Base-by-base conservation (phyloP, 1,139 yeast species). In the Nakaseomyces kungkrabaensis region DNA sequence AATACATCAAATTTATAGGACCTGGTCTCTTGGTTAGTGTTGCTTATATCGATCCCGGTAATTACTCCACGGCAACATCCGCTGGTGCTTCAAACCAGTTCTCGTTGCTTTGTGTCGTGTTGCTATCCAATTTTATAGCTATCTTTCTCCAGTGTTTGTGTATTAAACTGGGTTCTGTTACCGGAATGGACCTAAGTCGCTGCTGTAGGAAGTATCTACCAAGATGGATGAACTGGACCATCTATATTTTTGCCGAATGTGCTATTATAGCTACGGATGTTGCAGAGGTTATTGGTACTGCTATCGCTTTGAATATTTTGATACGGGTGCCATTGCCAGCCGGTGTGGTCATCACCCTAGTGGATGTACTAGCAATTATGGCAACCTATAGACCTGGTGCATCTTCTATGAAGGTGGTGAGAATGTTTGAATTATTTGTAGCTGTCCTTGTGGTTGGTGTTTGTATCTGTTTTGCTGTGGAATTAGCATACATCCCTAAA, bases 261-360 rank as follows among this genome's bases (percentile, higher is more conserved):
- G 94, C 95, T 33, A 85, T 86, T 52, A 78, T 86, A 48, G 88
- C 95, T 1, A 86, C 95, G 0, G 95, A 86, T 71, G 75, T 86
- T 8, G 94, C 95, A 3, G 95, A 86, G 61, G 95, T 86, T 34
- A 84, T 86, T 50, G 95, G 95, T 59, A 79, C 88, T n/a, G 94
- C 95, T 4, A 80, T 86, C 58, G 92, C 95, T 0, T 70, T 86
- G 52, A 85, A 86, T 60, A 81, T 86, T 49, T 71, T 86, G 52
- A 59, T 84, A 44, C 74, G 74, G 48, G 72, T 86, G 13, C 95
- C 95, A 0, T 69, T 86, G 37, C 82, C 89, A 8, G 92, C 90
- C 0, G 95, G 95, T 51, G 88, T 85, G 7, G 78, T 74, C 9
- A 72, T 85, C 45, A 84, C 95, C 2, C 75, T 83, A 37, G 73